Evolutionary conservation across 2,329 filamentous ascomycete species (phyloP), one percentile per base, ranked within the genome.

Genomic region (Xylaria hypoxylon): DNA sequence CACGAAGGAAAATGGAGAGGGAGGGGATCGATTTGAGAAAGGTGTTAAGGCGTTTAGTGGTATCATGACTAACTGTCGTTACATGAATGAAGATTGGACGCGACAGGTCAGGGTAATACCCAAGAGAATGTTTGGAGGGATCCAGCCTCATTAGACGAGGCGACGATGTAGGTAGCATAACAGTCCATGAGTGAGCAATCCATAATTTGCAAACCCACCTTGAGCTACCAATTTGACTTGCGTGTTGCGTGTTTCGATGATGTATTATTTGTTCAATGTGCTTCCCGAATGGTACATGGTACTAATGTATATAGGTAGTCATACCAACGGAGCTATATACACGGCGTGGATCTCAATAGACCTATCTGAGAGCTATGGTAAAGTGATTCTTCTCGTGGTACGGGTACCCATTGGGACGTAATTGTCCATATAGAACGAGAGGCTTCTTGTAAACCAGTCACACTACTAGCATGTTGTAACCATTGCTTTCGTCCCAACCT

Each of bases 11-110:
- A 26, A n/a, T 45, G 33, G 44, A 47, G 44, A 26, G 19, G 53
- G 24, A 68, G 62, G 40, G 40, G 59, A 31, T 26, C 35, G 26
- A 38, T 28, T 53, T 55, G 26, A 60, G 62, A 59, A 58, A n/a
- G 62, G 65, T 63, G 65, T 68, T 48, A 13, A 13, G 68, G 68
- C 65, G 68, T 70, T 68, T 45, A 17, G 42, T 53, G 40, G 40
- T 52, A 42, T n/a, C 48, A 60, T 17, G 24, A 58, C 33, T 17
- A 19, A 58, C 33, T 45, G 50, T 50, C 62, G 33, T 64, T 45
- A 58, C 40, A 57, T 59, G 65, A 59, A 59, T 48, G 51, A 65
- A 63, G 51, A 63, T 65, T 58, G 58, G 59, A 65, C 45, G 40
- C 33, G 58, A 38, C 62, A 51, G 26, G 59, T 19, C 62, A 47